Evolutionary conservation across 495 filamentous ascomycete genomes (phyloP).

Genomic region (Aspergillus mulundensis): DNA sequence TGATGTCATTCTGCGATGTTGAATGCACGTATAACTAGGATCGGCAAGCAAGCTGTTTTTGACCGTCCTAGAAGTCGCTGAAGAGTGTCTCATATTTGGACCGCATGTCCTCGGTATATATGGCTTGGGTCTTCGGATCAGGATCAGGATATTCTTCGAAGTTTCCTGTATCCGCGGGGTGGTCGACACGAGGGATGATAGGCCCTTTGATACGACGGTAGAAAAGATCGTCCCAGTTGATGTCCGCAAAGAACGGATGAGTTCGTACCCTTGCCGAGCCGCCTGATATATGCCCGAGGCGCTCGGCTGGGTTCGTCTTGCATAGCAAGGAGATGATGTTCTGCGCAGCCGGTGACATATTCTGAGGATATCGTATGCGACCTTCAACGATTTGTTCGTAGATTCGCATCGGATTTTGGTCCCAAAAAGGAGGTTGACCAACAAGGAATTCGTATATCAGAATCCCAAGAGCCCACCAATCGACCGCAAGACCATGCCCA

Average conservation of each 20-base stretch:
- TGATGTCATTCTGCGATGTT: neutral
- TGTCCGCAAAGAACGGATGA: constrained; percentile 79
- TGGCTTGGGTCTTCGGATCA: constrained; percentile 46
- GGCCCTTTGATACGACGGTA: constrained; percentile 67
- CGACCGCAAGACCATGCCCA: constrained; percentile 92
- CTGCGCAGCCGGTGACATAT: constrained; percentile 69
- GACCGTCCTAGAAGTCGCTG: constrained; percentile 60
- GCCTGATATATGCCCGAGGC: constrained; percentile 84
- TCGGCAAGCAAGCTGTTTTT: neutral
- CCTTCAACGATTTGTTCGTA: constrained; percentile 66
- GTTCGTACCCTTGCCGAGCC: constrained; percentile 77
- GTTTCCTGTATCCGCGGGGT: constrained; percentile 79
- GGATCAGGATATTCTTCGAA: constrained; percentile 83
- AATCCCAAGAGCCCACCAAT: constrained; percentile 98
- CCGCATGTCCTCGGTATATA: constrained; percentile 72
- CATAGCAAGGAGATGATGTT: constrained; percentile 83
- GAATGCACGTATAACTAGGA: neutral
- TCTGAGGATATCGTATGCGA: constrained; percentile 33
- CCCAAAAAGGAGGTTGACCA: constrained; percentile 96
- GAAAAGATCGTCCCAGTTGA: constrained; percentile 85
- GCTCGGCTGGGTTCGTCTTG: constrained; percentile 80
- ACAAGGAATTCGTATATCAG: constrained; percentile 94
- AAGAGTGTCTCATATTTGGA: constrained; percentile 75
- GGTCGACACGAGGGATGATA: constrained; percentile 77
- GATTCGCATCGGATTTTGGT: constrained; percentile 91